Conservation (phyloP, 2,329 filamentous ascomycete genomes). For the Paramyrothecium sp. region DNA sequence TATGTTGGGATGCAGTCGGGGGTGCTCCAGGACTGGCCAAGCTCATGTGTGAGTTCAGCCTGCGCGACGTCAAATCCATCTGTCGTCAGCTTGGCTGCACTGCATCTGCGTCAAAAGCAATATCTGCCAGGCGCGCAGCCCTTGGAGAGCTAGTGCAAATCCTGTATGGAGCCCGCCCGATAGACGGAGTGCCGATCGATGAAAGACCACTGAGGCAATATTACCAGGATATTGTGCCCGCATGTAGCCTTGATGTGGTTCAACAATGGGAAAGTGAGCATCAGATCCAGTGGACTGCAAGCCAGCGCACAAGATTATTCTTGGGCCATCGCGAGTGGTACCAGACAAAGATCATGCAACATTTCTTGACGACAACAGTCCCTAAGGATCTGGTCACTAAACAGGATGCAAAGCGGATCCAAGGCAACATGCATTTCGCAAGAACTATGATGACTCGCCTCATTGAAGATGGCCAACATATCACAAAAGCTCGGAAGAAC, state of each 20-base stretch:
- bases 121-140: conserved; percentile 16
- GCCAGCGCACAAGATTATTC: conserved; percentile 12
- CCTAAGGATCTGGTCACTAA: not conserved
- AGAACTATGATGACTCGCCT: conserved; percentile 11
- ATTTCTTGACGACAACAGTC: conserved; percentile 7
- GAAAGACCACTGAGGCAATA: conserved; percentile 13
- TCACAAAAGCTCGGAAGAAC: conserved; percentile 10
- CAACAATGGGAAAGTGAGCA: conserved; percentile 14
- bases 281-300: conserved; percentile 9
- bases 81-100: conserved; percentile 18
- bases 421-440: conserved; percentile 12
- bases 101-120: conserved; percentile 13
- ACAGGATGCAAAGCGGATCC: conserved; percentile 9
- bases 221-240: conserved; percentile 22
- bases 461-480: conserved; percentile 2
- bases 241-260: conserved; percentile 14
- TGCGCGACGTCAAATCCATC: conserved; percentile 14
- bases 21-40: conserved; percentile 16
- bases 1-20: conserved; percentile 17
- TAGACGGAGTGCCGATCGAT: conserved; percentile 6
- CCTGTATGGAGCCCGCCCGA: conserved; percentile 6
- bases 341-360: conserved; percentile 12
- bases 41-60: conserved; percentile 22
- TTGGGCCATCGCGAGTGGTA: conserved; percentile 12
- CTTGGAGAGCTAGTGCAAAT: conserved; percentile 16